Conservation (phyloP, 2,329 filamentous ascomycete species). For the Fusarium clavum region DNA sequence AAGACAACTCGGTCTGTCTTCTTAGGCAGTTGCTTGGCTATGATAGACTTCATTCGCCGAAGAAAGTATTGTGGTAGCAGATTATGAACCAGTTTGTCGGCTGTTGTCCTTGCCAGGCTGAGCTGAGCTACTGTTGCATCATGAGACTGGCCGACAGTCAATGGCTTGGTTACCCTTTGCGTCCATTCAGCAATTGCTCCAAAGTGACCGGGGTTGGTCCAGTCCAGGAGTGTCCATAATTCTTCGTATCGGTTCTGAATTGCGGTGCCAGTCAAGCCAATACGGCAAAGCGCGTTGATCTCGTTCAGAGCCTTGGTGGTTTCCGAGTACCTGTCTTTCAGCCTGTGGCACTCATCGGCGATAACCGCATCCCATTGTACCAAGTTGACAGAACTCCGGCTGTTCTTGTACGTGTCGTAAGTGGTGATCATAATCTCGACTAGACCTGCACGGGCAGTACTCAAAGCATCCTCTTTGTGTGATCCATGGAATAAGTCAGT, state of each 20-base stretch:
- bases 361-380: conserved; percentile 94
- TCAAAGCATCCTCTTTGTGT: conserved; percentile 74
- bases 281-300: conserved; percentile 89
- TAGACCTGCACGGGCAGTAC: conserved; percentile 78
- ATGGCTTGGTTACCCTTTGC: conserved; percentile 78
- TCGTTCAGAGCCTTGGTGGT: conserved; percentile 89
- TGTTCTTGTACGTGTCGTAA: conserved; percentile 88
- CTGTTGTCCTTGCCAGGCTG: conserved; percentile 82
- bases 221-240: conserved; percentile 94
- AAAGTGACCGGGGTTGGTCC: conserved; percentile 87
- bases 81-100: conserved; percentile 85
- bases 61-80: conserved; percentile 91
- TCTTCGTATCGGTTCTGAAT: conserved; percentile 99
- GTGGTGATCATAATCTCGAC: conserved; percentile 95
- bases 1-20: conserved; percentile 97
- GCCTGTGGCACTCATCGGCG: conserved; percentile 90
- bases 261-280: conserved; percentile 93
- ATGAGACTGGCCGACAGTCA: conserved; percentile 91
- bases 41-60: conserved; percentile 90
- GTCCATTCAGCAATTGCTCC: conserved; percentile 79
- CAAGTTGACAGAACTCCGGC: conserved; percentile 78
- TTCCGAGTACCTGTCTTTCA: conserved; percentile 83
- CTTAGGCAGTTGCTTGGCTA: conserved; percentile 91
- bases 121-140: conserved; percentile 88
- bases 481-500: conserved; percentile 82